These are phyloP conservation scores for Papiliotrema nemorosa DNA, from an alignment of 1,284 basidiomycete genomes.

Conservation along the genomic window DNA sequence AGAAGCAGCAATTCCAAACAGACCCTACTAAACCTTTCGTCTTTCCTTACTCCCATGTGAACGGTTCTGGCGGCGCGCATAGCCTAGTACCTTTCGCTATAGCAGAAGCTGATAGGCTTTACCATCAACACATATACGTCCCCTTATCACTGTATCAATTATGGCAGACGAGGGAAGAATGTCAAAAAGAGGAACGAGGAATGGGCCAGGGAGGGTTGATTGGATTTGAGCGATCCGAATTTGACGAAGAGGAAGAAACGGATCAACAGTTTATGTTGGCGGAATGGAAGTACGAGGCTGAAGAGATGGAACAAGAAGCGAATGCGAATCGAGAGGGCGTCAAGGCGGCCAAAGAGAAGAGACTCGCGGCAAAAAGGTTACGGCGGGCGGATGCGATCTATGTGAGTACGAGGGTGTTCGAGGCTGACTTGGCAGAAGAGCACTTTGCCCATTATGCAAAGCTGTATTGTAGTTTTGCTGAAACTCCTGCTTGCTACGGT, in stretches of 20 bases:
- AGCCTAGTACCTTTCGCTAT: conserved; percentile 85
- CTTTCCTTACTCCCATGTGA: conserved; percentile 79
- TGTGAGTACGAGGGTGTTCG: conserved; percentile 55
- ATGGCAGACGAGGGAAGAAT: conserved; percentile 92
- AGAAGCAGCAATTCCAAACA: conserved; percentile 98
- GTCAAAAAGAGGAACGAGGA: conserved; percentile 88
- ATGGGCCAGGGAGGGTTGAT: conserved; percentile 56
- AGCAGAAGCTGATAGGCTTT: conserved; percentile 89
- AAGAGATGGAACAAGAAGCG: conserved; percentile 54
- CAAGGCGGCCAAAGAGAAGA: conserved; percentile 63
- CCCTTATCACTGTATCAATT: conserved; percentile 86
- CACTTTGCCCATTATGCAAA: conserved; percentile 74
- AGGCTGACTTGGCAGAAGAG: conserved; percentile 48
- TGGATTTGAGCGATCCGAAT: conserved; percentile 54
- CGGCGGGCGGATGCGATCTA: conserved; percentile 87
- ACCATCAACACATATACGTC: conserved; percentile 85
- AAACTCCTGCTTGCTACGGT: conserved; percentile 86
- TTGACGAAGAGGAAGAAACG: conserved; percentile 36
- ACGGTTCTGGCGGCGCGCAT: conserved; percentile 32
- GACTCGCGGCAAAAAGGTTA: conserved; percentile 74
- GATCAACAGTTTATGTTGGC: conserved; percentile 57
- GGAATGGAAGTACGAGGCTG: conserved; percentile 60
- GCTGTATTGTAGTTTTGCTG: conserved; percentile 82
- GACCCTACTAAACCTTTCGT: conserved; percentile 93
- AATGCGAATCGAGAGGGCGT: conserved; percentile 57